Evolutionary conservation across 352 stramenopile species (phyloP).

Genomic region (Phytophthora pistaciae): DNA sequence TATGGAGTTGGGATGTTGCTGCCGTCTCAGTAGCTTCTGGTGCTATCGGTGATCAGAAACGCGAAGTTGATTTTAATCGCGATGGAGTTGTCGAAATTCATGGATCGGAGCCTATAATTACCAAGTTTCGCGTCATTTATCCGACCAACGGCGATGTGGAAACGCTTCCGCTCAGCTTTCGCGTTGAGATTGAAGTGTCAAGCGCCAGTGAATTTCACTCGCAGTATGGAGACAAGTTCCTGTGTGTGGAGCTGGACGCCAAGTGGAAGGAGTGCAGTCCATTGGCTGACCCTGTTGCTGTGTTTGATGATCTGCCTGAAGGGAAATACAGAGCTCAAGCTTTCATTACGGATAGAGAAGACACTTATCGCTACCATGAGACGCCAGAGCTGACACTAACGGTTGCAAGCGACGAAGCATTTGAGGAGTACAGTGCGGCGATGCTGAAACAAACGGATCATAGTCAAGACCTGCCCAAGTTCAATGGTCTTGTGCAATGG

Average conservation of each 20-base stretch:
- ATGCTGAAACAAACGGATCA: constrained; percentile 2
- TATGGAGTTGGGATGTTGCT: background rate
- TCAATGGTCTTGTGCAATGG: constrained; percentile 16
- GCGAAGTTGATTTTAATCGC: background rate
- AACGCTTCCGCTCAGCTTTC: constrained; percentile 12
- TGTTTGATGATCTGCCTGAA: constrained; percentile 9
- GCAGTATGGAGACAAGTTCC: constrained; percentile 10
- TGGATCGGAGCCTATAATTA: constrained; percentile 9
- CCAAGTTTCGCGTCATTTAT: constrained; percentile 9
- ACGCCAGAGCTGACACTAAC: too few relatives aligned
- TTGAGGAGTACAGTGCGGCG: constrained; percentile 11
- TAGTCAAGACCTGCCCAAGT: background rate
- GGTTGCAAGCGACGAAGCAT: background rate
- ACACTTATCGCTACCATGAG: too few relatives aligned
- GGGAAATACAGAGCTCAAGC: constrained; percentile 8
- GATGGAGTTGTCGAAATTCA: background rate
- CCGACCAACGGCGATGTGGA: constrained; percentile 12
- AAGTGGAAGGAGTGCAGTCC: constrained; percentile 17
- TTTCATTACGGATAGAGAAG: too few relatives aligned
- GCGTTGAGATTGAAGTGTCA: constrained; percentile 5
- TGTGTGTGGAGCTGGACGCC: constrained; percentile 32
- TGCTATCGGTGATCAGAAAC: background rate
- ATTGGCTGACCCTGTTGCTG: constrained; percentile 6
- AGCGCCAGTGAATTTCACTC: background rate
- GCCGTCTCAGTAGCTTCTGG: background rate